Evolutionary conservation across 345 rosid species (phyloP).

Genomic region (Arabis hirsuta): DNA sequence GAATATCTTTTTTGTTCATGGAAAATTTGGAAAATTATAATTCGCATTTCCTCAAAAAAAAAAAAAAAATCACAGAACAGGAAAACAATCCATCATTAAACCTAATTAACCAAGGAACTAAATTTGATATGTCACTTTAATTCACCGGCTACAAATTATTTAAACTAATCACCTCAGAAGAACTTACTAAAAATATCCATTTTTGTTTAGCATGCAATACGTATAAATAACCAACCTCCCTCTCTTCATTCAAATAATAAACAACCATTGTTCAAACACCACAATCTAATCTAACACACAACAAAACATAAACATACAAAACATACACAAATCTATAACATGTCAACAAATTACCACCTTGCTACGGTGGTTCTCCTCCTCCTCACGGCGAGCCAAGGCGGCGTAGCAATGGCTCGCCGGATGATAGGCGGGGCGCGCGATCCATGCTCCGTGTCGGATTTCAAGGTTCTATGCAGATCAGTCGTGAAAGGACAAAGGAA

Average conservation of each 20-base stretch:
- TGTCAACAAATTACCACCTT: conserved; percentile 29
- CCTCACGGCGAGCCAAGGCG: conserved; percentile 14
- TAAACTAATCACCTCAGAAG: neutral
- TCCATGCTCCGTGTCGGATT: conserved; percentile 40
- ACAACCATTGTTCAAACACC: conserved; percentile 32
- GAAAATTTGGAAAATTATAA: neutral
- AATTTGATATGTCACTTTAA: conserved; percentile 20
- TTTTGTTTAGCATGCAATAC: conserved; percentile 10
- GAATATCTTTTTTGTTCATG: too few relatives aligned
- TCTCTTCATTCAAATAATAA: conserved; percentile 35
- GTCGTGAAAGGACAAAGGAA: conserved; percentile 39
- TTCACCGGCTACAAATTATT: conserved; percentile 27
- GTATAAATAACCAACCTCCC: conserved; percentile 24
- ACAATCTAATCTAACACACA: neutral
- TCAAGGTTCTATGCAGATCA: conserved; percentile 37
- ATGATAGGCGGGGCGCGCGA: neutral
- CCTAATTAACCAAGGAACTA: conserved; percentile 3
- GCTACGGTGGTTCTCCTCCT: conserved; percentile 25
- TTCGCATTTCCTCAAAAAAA: neutral
- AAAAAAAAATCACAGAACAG: neutral
- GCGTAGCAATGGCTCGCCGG: neutral
- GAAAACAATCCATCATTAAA: neutral
- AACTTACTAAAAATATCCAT: conserved; percentile 26
- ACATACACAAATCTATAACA: neutral
- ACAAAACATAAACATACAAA: neutral